phyloP scores from a whole-genome alignment of 345 rosid species.

The Reutealis trisperma region DNA sequence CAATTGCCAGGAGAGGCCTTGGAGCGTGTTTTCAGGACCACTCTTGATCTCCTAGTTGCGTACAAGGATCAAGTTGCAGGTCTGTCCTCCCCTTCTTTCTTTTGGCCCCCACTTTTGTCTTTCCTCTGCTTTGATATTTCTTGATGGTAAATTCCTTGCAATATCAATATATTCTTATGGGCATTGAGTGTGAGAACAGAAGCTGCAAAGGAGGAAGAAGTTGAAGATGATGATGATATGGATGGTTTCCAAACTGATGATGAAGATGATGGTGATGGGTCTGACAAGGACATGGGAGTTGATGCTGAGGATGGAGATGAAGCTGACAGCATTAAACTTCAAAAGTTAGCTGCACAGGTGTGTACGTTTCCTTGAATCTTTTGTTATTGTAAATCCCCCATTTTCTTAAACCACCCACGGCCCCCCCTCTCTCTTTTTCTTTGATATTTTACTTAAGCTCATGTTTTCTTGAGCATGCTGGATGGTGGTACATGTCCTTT shows the following conservation, averaged over 20 bases:
- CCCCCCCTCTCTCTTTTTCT: too few species aligned
- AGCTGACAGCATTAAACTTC: conserved; percentile 75
- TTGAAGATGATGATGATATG: conserved; percentile 87
- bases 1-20: conserved; percentile 88
- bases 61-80: conserved; percentile 98
- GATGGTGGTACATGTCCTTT: neutral
- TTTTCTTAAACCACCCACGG: too few species aligned
- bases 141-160: conserved; percentile 4
- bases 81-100: conserved; percentile 18
- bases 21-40: conserved; percentile 79
- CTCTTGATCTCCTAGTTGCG: conserved; percentile 82
- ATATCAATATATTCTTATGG: neutral
- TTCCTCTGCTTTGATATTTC: conserved; percentile 4
- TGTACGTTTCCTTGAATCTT: conserved; percentile 14
- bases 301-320: conserved; percentile 96
- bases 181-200: conserved; percentile 38
- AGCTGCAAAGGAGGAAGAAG: conserved; percentile 82
- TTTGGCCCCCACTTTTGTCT: neutral
- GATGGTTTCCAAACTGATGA: conserved; percentile 91
- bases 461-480: neutral
- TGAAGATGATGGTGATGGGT: conserved; percentile 79
- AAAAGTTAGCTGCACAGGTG: conserved; percentile 92
- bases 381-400: neutral
- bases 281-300: conserved; percentile 94
- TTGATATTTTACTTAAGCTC: neutral